phyloP scores from a whole-genome alignment of 192 early-diverging fungal species.

The Spinellus fusiger region DNA sequence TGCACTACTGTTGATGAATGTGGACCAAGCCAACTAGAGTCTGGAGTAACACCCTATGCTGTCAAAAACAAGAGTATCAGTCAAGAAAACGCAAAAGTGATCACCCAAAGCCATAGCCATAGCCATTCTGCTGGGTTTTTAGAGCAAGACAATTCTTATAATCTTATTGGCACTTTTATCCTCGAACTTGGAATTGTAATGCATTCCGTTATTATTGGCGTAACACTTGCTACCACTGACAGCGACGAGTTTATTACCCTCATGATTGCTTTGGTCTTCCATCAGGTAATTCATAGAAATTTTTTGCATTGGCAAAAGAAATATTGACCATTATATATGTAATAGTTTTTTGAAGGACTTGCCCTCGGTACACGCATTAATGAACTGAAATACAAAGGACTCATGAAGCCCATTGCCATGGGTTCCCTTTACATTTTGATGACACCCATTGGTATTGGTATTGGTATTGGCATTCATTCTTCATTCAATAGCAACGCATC shows the following conservation, averaged over 20 bases:
- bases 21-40: background rate
- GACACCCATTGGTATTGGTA: conserved; percentile 74
- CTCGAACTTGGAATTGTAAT: conserved; percentile 74
- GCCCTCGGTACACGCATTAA: conserved; percentile 43
- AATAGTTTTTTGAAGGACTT: conserved; percentile 45
- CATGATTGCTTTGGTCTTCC: conserved; percentile 62
- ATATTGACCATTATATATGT: conserved; percentile 30
- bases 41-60: background rate
- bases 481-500: conserved; percentile 58
- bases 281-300: conserved; percentile 47
- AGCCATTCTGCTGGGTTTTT: conserved; percentile 19
- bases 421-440: conserved; percentile 57
- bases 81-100: no score
- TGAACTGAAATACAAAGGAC: conserved; percentile 17
- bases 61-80: background rate
- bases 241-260: conserved; percentile 53
- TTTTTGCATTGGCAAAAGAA: conserved; percentile 36
- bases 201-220: conserved; percentile 74
- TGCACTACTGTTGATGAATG: no score
- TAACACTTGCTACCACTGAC: conserved; percentile 56
- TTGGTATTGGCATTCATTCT: conserved; percentile 70
- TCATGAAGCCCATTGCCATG: conserved; percentile 33
- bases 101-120: conserved; percentile 13
- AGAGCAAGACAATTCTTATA: conserved; percentile 26
- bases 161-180: conserved; percentile 55